Base-by-base conservation (phyloP, 495 filamentous ascomycete genomes). In the Annulohypoxylon maeteangense region DNA sequence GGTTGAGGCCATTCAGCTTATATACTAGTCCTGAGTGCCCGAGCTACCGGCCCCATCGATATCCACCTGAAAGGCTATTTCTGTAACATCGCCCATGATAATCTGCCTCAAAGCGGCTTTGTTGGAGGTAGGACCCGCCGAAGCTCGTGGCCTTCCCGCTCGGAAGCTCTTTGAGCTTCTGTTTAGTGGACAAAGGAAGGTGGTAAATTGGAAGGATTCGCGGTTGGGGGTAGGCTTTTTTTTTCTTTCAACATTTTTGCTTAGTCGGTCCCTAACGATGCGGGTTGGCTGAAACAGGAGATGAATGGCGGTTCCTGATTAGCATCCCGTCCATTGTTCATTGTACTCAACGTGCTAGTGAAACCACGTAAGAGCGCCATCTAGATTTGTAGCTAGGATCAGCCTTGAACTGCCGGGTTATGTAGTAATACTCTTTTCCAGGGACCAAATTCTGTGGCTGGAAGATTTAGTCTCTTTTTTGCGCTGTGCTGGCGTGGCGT, bases 171-270 rank as follows among this genome's bases (percentile, higher is more conserved):
- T 16, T 25, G 14, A 23, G 55, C 31, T 40, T 60, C 16, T 45
- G 55, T 29, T 16, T 11, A 59, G 63, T 32, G 20, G 42, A 59
- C 40, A 50, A 60, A 58, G 55, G 64, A 67, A 60, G 64, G 64
- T 67, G 55, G 64, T 60, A 67, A 4, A 59, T 34, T 16, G 29
- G 50, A 47, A 66, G 63, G 63, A 66, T 66, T 54, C 54, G 31
- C 29, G 34, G 53, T 38, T 48, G 7, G 42, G 11, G n/a, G n/a
- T n/a, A n/a, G n/a, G n/a, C n/a, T n/a, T 29, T 29, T 3, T 3
- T 40, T 40, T 40, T 14, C 4, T 31, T 53, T 23, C 14, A 54
- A 23, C 16, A 53, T 7, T 34, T 25, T 36, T 22, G 7, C 42
- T 38, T 51, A 22, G 40, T 20, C 31, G 18, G 50, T 29, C 50